Base-by-base conservation (phyloP, 2,329 filamentous ascomycete genomes). In the Pleomassaria siparia region DNA sequence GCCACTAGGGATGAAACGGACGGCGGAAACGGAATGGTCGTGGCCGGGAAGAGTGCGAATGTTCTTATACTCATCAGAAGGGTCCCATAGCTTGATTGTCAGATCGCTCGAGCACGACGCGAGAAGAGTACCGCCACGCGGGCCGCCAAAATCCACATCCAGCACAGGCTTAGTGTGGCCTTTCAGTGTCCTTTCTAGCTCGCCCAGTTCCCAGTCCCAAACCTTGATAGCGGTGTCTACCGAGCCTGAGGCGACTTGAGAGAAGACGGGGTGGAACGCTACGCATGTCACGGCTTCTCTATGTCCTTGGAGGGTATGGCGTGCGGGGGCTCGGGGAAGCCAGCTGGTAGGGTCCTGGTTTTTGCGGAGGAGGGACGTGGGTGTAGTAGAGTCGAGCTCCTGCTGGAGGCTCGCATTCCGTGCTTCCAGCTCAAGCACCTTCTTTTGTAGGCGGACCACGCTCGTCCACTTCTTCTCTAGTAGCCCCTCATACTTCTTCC, bases 381-480 rank as follows among this genome's bases (percentile, higher is more conserved):
- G 91, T 9, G 91, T 95, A 30, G 88, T 86, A 53, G 82, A 89
- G 67, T 96, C 89, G 53, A 96, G 76, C 72, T 96, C 92, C 51
- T 82, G 80, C 74, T 96, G 91, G 26, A 96, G 76, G 21, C 79
- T 76, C 18, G 81, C 74, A 63, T 85, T 87, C 66, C 84, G 83
- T 46, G 87, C 82, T 74, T 96, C 92, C 15, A 96, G 82, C 55
- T 97, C 92, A 84, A 96, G 90, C 65, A 96, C 95, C 88, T 96
- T 97, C 74, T 96, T 96, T 74, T 97, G 92, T 71, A 97, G 73
- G 52, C 92, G 82, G 63, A 96, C 91, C 22, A 97, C 88, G 63
- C 90, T 94, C 16, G 92, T 97, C 92, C 92, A 97, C 78, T 97
- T 97, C 82, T 96, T 96, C 79, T 97, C 92, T 58, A 97, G 74